These are phyloP conservation scores for Zostera marina DNA, from an alignment of 116 monocot species.

Conservation along the genomic window DNA sequence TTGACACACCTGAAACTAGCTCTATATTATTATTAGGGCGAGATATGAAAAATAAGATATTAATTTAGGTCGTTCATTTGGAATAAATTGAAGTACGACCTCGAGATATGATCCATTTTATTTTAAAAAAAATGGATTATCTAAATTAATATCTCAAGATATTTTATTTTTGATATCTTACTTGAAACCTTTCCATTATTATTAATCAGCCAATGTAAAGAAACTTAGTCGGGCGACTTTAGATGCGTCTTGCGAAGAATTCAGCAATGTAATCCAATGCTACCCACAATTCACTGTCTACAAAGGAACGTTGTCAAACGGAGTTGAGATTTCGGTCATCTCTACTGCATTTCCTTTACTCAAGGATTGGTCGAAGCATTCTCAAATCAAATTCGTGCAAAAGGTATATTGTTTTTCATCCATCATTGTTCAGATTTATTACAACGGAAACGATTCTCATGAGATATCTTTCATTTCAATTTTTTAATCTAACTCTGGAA, in stretches of 20 bases:
- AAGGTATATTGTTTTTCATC: constrained; percentile 21
- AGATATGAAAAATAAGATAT: too few species aligned
- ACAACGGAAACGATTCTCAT: too few species aligned
- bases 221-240: constrained; percentile 61
- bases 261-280: constrained; percentile 70
- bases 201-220: constrained; percentile 31
- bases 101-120: too few species aligned
- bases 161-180: neutral
- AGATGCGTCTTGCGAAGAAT: constrained; percentile 84
- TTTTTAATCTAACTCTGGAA: neutral
- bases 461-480: too few species aligned
- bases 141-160: neutral
- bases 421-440: neutral
- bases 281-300: constrained; percentile 45
- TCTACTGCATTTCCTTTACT: constrained; percentile 34
- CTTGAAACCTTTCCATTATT: neutral
- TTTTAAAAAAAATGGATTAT: too few species aligned
- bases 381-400: constrained; percentile 46
- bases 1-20: too few species aligned
- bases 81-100: too few species aligned
- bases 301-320: constrained; percentile 84
- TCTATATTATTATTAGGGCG: too few species aligned
- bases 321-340: constrained; percentile 70
- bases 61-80: too few species aligned
- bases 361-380: constrained; percentile 53